Evolutionary conservation across 345 rosid species (phyloP), one percentile per base, ranked within the genome.

Genomic region (Cardamine resedifolia): DNA sequence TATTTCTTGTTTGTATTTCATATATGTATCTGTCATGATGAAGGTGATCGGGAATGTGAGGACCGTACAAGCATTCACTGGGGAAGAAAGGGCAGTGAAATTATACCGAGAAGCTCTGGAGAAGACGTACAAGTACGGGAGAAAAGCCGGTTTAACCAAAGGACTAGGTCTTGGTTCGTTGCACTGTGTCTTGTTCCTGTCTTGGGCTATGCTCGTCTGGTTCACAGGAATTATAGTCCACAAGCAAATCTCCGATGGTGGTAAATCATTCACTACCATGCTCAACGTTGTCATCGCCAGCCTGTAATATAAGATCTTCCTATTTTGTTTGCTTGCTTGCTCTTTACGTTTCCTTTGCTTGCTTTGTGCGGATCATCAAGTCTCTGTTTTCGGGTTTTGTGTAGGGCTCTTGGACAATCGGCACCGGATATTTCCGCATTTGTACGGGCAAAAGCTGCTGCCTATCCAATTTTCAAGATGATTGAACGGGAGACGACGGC

Each of bases 171-270:
- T 95, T 5, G 99, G 97, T 51, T 87, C 96, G 6, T 0, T 95
- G 82, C 96, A 95, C 53, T 85, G 87, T 56, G 89, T 86, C 28
- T 88, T 95, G 55, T 95, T 95, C 71, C 81, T 91, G 7, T 95
- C 99, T 5, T 95, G 99, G 99, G 78, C 99, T 2, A 77, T 95
- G 79, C 97, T 91, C 26, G 96, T 95, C 62, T 95, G 99, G 99
- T 95, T 81, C 78, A 86, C 92, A 24, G 88, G 99, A 81, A 62
- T 89, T 0, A 79, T 91, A 58, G 99, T 95, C 33, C 99, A 95
- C 48, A 91, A 95, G 67, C 19, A 62, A 1, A 95, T 95, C 10
- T 87, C 96, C 20, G 71, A 91, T 72, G 99, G 97, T 8, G 99
- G 96, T 16, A 85, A 88, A 58, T 85, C 99, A 34, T 95, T 95